A percentile compares a stretch with the other conserved stretches of the same genome.
These are phyloP conservation scores for Aspergillus neotritici DNA, from an alignment of 2,329 filamentous ascomycete genomes.

Conservation along the genomic window DNA sequence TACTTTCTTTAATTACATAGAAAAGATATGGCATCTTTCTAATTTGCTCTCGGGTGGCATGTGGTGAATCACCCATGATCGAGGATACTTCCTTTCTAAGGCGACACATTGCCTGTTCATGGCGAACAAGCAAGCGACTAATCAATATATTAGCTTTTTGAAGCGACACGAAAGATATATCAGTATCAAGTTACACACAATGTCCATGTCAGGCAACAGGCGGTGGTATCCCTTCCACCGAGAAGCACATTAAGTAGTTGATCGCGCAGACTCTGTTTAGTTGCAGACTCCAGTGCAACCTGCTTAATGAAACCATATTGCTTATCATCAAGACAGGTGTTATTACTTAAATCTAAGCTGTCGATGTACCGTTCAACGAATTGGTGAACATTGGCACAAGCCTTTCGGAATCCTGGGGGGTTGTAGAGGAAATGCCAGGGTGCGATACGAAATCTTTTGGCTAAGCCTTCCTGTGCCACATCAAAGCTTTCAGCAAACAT, in stretches of 20 bases:
- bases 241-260: conserved; percentile 21
- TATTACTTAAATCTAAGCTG: too few relatives aligned
- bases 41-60: conserved; percentile 5
- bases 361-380: not conserved
- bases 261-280: conserved; percentile 14
- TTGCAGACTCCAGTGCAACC: not conserved
- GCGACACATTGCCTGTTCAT: conserved; percentile 1
- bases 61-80: not conserved
- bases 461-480: conserved; percentile 13
- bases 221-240: conserved; percentile 23
- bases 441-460: conserved; percentile 1
- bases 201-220: conserved; percentile 16
- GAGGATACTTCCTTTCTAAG: conserved; percentile 4
- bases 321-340: not conserved
- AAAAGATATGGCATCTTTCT: conserved; percentile 13
- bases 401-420: not conserved
- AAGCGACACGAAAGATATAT: too few relatives aligned
- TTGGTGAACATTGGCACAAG: not conserved
- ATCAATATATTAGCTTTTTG: not conserved
- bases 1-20: conserved; percentile 11
- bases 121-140: conserved; percentile 6
- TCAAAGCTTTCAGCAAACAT: conserved; percentile 20
- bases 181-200: conserved; percentile 9
- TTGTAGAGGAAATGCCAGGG: not conserved
- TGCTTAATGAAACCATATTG: not conserved